Evolutionary conservation across 768 basidiomycete genomes (phyloP).

Genomic region (Rubroboletus pulcherrimus): DNA sequence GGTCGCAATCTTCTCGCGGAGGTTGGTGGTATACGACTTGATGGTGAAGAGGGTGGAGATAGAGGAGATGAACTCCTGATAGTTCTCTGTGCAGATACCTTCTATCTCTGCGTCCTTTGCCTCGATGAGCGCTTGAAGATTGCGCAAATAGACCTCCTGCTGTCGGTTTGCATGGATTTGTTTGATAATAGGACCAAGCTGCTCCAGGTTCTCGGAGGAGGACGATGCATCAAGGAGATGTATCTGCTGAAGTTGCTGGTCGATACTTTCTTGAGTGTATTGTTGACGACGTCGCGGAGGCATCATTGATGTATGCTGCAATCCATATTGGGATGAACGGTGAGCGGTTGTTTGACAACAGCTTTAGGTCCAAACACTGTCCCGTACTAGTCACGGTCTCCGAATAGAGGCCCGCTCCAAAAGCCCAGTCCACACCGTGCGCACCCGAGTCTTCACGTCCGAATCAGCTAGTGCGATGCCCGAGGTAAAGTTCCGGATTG

Average conservation of each 20-base stretch:
- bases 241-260: constrained; percentile 88
- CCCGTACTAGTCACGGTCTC: not conserved
- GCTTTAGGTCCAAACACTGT: constrained; percentile 36
- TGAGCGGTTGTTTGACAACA: constrained; percentile 38
- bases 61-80: constrained; percentile 96
- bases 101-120: constrained; percentile 97
- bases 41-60: constrained; percentile 96
- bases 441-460: not conserved
- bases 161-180: constrained; percentile 85
- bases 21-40: constrained; percentile 92
- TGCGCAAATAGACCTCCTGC: constrained; percentile 86
- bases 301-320: constrained; percentile 40
- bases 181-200: constrained; percentile 92
- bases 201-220: constrained; percentile 91
- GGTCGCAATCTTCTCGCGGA: constrained; percentile 87
- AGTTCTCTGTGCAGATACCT: constrained; percentile 92
- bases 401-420: not conserved
- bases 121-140: constrained; percentile 82
- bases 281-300: constrained; percentile 68
- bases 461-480: constrained; percentile 27
- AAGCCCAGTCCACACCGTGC: not conserved
- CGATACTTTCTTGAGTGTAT: constrained; percentile 80
- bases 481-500: constrained; percentile 34
- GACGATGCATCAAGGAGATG: constrained; percentile 85
- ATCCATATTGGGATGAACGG: constrained; percentile 10